Base-by-base conservation (phyloP, 306 rosid species). In the Heteromeles arbutifolia region DNA sequence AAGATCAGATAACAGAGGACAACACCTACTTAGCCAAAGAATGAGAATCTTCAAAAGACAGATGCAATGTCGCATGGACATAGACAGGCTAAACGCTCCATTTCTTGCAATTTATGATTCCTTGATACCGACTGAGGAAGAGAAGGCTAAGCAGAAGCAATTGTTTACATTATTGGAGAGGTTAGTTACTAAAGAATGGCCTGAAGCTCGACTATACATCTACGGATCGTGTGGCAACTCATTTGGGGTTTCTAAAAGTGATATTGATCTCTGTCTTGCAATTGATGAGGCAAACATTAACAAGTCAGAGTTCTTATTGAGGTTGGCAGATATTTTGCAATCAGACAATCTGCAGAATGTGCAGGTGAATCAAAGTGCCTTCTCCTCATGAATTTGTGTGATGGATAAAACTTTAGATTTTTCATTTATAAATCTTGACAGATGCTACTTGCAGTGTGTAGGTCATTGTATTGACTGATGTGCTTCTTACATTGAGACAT, bases 151-250 rank as follows among this genome's bases (percentile, higher is more conserved):
- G 86, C 97, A 92, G 82, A 88, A 76, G 79, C 96, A 92, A 48
- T 84, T 95, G 58, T 63, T 92, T 22, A 54, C 84, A 4, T 78
- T 87, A 70, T 77, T 95, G 84, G 91, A 95, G 91, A 90, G 76
- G 7, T 81, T 92, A 70, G 87, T 90, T 15, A 71, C 73, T 79
- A 86, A 85, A 74, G 96, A 95, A 79, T 92, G 99, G 97, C 96
- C 97, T 72, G 78, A 72, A 62, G 96, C 99, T 67, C 86, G 59
- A 69, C 95, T 95, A 3, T 95, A 79, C 82, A 85, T 92, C 64
- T 95, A 92, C 85, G 99, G 99, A 79, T 95, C 99, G 8, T 92
- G 99, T 85, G 99, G 96, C 26, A 95, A 88, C 85, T 92, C 97
- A 13, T 95, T 95, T 71, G 99, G 92, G 4, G 96, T 95, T 78